Evolutionary conservation across 352 stramenopile species (phyloP).

Genomic region (Globisporangium perplexum): DNA sequence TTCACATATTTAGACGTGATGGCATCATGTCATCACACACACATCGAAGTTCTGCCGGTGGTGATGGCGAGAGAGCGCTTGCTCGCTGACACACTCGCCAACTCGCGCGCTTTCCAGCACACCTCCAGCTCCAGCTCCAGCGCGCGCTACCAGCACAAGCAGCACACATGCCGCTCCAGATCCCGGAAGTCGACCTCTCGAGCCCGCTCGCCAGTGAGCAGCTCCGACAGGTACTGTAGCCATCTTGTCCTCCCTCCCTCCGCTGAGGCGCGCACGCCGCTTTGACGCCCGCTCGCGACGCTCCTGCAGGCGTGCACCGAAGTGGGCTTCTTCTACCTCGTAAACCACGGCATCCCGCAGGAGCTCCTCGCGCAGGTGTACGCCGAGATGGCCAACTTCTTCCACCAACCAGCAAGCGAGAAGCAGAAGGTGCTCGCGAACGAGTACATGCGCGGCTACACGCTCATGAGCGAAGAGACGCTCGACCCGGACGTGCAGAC

Average conservation of each 20-base stretch:
- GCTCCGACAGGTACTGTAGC: slow-evolving; percentile 20
- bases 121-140: background rate
- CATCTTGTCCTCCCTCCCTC: too few relatives aligned
- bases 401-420: slow-evolving; percentile 34
- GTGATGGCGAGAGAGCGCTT: too few relatives aligned
- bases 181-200: slow-evolving; percentile 52
- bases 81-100: background rate
- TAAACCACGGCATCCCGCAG: slow-evolving; percentile 35
- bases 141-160: background rate
- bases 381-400: slow-evolving; percentile 56
- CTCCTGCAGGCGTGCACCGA: slow-evolving; percentile 30
- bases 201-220: slow-evolving; percentile 34
- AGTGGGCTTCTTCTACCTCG: slow-evolving; percentile 71
- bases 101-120: background rate
- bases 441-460: slow-evolving; percentile 71
- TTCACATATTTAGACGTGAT: too few relatives aligned
- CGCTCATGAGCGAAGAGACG: slow-evolving; percentile 68
- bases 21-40: too few relatives aligned
- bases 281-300: background rate
- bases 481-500: slow-evolving; percentile 51
- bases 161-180: slow-evolving; percentile 17
- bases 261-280: too few relatives aligned
- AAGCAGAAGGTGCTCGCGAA: slow-evolving; percentile 64
- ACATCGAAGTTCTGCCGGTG: too few relatives aligned
- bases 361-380: slow-evolving; percentile 41